Base-by-base conservation (phyloP, 2,329 filamentous ascomycete species). In the Lachnum nothofagi region DNA sequence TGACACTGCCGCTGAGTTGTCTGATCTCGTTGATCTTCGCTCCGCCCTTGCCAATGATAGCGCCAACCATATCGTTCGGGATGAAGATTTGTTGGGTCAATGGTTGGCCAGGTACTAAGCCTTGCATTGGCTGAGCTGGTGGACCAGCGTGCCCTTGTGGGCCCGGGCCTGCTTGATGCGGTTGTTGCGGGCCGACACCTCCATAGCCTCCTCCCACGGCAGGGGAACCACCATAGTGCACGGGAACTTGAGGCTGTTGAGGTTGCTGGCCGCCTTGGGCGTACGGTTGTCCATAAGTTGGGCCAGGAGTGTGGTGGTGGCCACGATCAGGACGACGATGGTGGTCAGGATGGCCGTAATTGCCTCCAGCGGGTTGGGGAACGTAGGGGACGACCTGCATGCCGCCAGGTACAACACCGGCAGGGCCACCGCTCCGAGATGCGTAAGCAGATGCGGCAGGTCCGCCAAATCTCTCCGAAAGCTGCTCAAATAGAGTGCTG, bases 311-410 rank as follows among this genome's bases (percentile, higher is more conserved):
- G 45, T 87, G 85, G 59, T 88, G 86, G 40, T 80, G 74, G 55
- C 86, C 82, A 48, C 85, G 82, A 52, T 87, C 82, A 57, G 86
- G 85, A 58, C 87, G 82, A 56, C 88, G 83, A 66, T 80, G 95
- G 67, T 88, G 88, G 55, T 97, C 91, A 38, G 89, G 85, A 62
- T 91, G 88, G 48, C 91, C 91, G 66, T 91, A 97, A 68, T 91
- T 91, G 58, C 93, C 93, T 49, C 89, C 88, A 48, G 89, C 88
- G 23, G 91, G 87, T 68, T 96, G 91, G 42, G 93, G 93, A 49
- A 89, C 87, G 67, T 98, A 98, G 5, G 93, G 93, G n/a, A 97
- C 90, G 42, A 98, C 93, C 69, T 97, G 93, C 90, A 98, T 95
- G 53, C 93, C 93, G 52, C 93, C 93, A 19, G 93, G 93, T 14